These are phyloP conservation scores for Phialophora chinensis DNA, from an alignment of 2,329 filamentous ascomycete genomes.

Conservation along the genomic window DNA sequence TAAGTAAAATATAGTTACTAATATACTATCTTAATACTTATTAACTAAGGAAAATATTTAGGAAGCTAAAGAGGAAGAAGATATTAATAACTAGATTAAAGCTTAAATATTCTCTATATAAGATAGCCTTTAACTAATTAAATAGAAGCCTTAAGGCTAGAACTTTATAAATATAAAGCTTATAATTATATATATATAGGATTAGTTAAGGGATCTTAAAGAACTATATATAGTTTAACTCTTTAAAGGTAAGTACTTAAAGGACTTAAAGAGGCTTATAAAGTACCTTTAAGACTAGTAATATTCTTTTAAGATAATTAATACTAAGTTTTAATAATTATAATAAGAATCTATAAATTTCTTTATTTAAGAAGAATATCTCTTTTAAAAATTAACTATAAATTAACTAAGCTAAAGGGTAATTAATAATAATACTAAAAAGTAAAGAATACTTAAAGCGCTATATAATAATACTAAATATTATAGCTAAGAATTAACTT, in stretches of 20 bases:
- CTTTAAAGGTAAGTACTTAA: no score
- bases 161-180: not conserved
- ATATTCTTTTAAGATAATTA: not conserved
- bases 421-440: not conserved
- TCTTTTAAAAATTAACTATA: not conserved
- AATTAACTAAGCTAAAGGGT: not conserved
- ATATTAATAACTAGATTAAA: no score
- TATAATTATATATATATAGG: not conserved
- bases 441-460: not conserved
- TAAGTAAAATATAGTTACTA: no score
- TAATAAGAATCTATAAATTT: not conserved
- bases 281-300: no score
- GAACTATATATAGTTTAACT: not conserved
- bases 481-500: not conserved
- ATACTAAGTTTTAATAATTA: not conserved
- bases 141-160: not conserved
- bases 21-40: no score
- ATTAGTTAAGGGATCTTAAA: not conserved
- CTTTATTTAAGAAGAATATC: not conserved
- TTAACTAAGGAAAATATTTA: no score
- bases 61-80: no score
- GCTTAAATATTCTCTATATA: no score
- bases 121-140: not conserved
- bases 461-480: not conserved
- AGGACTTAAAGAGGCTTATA: no score